phyloP scores from a whole-genome alignment of 176 grass and related monocot species.

The Paspalum vaginatum region DNA sequence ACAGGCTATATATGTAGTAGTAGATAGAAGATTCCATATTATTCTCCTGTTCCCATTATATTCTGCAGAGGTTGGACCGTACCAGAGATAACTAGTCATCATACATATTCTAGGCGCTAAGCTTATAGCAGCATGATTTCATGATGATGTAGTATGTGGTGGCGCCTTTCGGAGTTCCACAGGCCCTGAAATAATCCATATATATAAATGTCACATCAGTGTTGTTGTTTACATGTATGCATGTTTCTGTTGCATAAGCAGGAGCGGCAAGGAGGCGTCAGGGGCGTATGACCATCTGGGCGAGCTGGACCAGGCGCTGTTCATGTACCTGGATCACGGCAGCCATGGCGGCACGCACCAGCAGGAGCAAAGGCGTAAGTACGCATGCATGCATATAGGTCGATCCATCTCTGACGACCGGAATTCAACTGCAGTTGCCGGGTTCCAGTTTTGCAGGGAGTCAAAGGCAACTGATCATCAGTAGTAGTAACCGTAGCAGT shows the following conservation, averaged over 20 bases:
- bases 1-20: too few relatives aligned
- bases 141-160: slow-evolving; percentile 38
- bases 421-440: slow-evolving; percentile 1
- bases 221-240: not conserved
- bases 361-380: slow-evolving; percentile 72
- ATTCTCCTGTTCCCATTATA: slow-evolving; percentile 57
- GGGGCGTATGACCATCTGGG: slow-evolving; percentile 79
- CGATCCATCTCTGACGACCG: not conserved
- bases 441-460: not conserved
- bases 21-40: slow-evolving; percentile 56
- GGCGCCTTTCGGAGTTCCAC: not conserved
- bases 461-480: slow-evolving; percentile 25
- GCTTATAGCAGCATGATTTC: slow-evolving; percentile 52
- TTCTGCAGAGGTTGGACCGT: slow-evolving; percentile 50
- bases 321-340: slow-evolving; percentile 79
- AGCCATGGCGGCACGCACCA: slow-evolving; percentile 42
- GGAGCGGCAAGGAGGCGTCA: slow-evolving; percentile 52
- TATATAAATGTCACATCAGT: not conserved
- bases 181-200: slow-evolving; percentile 38
- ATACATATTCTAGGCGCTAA: not conserved
- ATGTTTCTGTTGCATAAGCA: slow-evolving; percentile 28
- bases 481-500: not conserved
- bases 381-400: not conserved
- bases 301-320: slow-evolving; percentile 76
- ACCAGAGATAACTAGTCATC: slow-evolving; percentile 49